Evolutionary conservation across 495 filamentous ascomycete genomes (phyloP), one percentile per base, ranked within the genome.

Genomic region (Saxophila tyrrhenica): DNA sequence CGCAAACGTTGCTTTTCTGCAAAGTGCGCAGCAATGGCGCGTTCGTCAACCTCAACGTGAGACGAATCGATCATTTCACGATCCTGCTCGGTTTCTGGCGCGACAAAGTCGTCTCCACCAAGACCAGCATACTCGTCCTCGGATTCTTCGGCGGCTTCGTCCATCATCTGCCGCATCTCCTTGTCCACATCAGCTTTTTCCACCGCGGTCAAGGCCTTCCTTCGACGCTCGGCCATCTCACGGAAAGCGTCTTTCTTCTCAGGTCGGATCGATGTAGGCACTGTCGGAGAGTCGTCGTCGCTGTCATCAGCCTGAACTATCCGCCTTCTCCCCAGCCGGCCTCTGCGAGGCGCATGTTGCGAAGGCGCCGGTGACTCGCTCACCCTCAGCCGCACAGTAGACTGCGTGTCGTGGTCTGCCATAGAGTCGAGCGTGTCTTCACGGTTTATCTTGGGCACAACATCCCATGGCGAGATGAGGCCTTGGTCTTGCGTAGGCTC

Each of bases 121-220:
- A 97, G 73, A 1, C 94, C 94, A 29, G 90, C 92, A 65, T 95
- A 99, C 67, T 99, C 92, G 65, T 99, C 92, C 65, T 97, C 94
- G 0, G 94, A 97, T 72, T 99, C 92, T 61, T 92, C 87, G 39
- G 92, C 92, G 62, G 92, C 87, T 57, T 97, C 92, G 56, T 97
- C 78, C 17, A 99, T 73, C 73, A 95, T 87, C 15, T 83, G 82
- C 52, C 82, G 89, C 0, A 89, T 90, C 62, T 89, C 85, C 68
- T 87, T 94, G 65, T 84, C 92, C 62, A 83, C 87, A 71, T 62
- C 50, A 1, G 46, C 51, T 7, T 49, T 50, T 25, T 62, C 59
- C 17, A 50, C 55, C 9, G 43, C 55, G 0, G 54, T 62, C 7
- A 62, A 43, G 13, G 59, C 55, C 21, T 50, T n/a, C n/a, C 35